phyloP scores from a whole-genome alignment of 2,329 filamentous ascomycete species.

The Trichoderma koningii region DNA sequence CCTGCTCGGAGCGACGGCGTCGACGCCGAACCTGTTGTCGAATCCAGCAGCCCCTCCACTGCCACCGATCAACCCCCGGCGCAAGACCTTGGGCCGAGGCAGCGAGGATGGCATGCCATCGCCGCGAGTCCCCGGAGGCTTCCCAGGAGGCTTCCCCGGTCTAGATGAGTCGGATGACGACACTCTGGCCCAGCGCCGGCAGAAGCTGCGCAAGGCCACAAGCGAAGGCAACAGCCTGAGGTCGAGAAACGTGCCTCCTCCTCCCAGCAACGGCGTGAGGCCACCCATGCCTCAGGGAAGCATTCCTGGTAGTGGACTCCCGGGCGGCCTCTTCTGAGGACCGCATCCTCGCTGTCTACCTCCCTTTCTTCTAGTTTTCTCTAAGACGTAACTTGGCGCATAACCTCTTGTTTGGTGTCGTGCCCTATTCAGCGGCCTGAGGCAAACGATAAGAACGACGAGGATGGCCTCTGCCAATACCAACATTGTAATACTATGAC shows the following conservation, averaged over 20 bases:
- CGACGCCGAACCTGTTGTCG: slow-evolving; percentile 44
- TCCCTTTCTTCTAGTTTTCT: not conserved
- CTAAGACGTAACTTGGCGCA: slow-evolving; percentile 3
- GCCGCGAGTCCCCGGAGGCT: slow-evolving; percentile 30
- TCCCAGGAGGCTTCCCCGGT: slow-evolving; percentile 29
- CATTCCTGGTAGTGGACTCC: slow-evolving; percentile 39
- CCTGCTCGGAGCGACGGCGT: slow-evolving; percentile 37
- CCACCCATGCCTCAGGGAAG: slow-evolving; percentile 36
- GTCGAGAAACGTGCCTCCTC: slow-evolving; percentile 35
- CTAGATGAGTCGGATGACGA: slow-evolving; percentile 43
- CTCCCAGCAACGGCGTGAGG: slow-evolving; percentile 32
- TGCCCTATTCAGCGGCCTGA: slow-evolving; percentile 7
- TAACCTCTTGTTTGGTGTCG: slow-evolving; percentile 1
- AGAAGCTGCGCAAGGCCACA: slow-evolving; percentile 47
- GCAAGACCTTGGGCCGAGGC: slow-evolving; percentile 46
- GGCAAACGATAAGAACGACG: slow-evolving; percentile 8
- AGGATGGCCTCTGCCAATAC: slow-evolving; percentile 19
- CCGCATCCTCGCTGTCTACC: not conserved
- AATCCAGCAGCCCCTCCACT: slow-evolving; percentile 49
- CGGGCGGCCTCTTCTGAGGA: slow-evolving; percentile 51
- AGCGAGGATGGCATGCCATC: slow-evolving; percentile 39
- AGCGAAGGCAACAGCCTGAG: slow-evolving; percentile 45
- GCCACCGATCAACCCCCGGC: slow-evolving; percentile 61
- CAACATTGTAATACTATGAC: slow-evolving; percentile 27
- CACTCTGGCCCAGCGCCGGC: slow-evolving; percentile 39